phyloP scores from a whole-genome alignment of 2,329 filamentous ascomycete species.

The Apiospora marii region DNA sequence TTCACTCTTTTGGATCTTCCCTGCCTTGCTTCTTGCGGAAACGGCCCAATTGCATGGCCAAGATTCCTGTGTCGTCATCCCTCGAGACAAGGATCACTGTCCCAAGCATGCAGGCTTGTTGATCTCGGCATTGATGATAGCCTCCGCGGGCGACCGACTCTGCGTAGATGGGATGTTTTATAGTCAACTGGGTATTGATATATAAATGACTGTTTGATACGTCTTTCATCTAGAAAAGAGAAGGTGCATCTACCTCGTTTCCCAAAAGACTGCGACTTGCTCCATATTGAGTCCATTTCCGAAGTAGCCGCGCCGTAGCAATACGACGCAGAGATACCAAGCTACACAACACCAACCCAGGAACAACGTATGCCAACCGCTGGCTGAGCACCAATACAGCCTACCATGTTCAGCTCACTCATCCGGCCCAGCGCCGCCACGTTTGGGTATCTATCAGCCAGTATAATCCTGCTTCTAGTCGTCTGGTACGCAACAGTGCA shows the following conservation, averaged over 20 bases:
- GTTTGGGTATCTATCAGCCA: background rate
- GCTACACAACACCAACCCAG: background rate
- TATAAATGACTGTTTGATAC: background rate
- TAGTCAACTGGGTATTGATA: background rate
- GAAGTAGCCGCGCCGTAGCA: background rate
- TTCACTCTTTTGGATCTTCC: background rate
- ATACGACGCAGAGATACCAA: background rate
- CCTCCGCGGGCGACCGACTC: background rate
- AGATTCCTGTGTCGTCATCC: background rate
- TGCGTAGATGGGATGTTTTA: background rate
- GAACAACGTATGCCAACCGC: background rate
- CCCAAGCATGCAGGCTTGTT: background rate
- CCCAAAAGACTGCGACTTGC: background rate
- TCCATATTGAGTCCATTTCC: background rate
- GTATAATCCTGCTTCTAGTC: background rate
- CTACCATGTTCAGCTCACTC: background rate
- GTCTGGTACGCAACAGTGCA: background rate
- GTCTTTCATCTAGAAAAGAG: background rate
- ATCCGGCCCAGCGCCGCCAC: background rate
- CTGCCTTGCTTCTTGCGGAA: background rate
- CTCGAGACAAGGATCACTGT: background rate
- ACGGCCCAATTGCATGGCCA: background rate
- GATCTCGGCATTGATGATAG: background rate
- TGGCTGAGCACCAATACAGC: background rate
- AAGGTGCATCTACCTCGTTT: background rate